Percentiles rank a stretch among this genome's conserved stretches.
Conservation (phyloP, 2,329 filamentous ascomycete species). For the Phaeosphaeria sp. region DNA sequence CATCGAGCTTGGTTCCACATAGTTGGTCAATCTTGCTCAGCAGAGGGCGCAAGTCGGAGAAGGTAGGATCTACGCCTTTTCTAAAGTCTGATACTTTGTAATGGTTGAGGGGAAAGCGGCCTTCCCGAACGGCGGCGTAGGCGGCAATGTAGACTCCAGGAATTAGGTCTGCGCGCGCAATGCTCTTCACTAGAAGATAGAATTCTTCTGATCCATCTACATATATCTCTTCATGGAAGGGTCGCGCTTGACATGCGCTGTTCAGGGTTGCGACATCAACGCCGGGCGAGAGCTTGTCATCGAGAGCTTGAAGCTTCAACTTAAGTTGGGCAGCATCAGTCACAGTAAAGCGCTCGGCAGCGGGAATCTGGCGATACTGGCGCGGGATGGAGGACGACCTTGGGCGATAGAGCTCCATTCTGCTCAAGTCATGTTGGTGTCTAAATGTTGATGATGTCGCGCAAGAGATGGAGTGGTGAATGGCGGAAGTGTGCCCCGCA, state of each 20-base stretch:
- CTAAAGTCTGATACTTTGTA: constrained; percentile 13
- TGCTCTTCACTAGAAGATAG: constrained; percentile 18
- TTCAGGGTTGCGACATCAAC: constrained; percentile 5
- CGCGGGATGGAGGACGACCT: constrained; percentile 15
- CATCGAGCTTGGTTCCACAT: constrained; percentile 23
- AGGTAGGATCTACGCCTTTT: constrained; percentile 24
- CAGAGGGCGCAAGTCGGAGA: constrained; percentile 26
- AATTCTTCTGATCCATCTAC: constrained; percentile 26
- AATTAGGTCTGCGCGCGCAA: constrained; percentile 26
- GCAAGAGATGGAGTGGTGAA: neutral
- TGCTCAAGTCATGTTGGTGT: neutral
- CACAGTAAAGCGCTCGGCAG: constrained; percentile 21
- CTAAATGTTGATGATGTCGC: neutral
- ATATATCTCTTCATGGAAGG: constrained; percentile 18
- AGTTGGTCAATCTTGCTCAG: constrained; percentile 24
- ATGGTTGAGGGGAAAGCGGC: constrained; percentile 22
- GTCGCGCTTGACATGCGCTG: constrained; percentile 9
- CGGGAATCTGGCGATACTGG: constrained; percentile 7
- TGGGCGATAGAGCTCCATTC: constrained; percentile 12
- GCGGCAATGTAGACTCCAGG: constrained; percentile 26
- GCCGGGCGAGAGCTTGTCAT: constrained; percentile 10
- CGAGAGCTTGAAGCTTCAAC: constrained; percentile 28
- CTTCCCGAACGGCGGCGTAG: constrained; percentile 19
- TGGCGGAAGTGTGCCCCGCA: neutral
- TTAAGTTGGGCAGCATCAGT: constrained; percentile 25